A percentile compares a stretch with the other conserved stretches of the same genome.
These are phyloP conservation scores for Epichloe aotearoae DNA, from an alignment of 2,329 filamentous ascomycete species.

Conservation along the genomic window DNA sequence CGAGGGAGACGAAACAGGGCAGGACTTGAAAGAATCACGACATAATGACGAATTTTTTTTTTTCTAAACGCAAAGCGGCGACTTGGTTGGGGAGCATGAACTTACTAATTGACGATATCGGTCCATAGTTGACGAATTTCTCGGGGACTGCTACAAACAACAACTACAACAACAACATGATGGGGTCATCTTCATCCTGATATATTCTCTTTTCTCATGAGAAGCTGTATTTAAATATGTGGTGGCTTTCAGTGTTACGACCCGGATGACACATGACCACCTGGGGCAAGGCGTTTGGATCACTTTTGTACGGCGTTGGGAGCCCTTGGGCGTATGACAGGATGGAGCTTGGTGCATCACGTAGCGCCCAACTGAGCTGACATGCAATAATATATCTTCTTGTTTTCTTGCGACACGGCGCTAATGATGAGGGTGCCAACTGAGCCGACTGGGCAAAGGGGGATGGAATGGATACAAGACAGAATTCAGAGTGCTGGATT, in stretches of 20 bases:
- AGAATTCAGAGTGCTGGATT: background rate
- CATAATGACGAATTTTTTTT: background rate
- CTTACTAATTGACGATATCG: background rate
- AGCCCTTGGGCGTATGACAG: background rate
- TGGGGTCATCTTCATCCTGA: background rate
- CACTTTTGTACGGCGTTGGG: conserved; percentile 3
- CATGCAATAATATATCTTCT: background rate
- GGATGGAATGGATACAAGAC: background rate
- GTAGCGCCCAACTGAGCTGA: background rate
- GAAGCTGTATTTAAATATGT: background rate
- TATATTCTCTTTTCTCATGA: background rate
- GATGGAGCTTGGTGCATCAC: background rate
- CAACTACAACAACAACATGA: background rate
- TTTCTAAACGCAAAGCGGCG: background rate
- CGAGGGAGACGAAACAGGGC: background rate
- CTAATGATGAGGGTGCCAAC: background rate
- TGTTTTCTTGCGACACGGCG: background rate
- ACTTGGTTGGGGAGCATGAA: background rate
- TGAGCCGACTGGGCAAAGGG: background rate
- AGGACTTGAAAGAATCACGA: background rate
- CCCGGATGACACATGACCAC: background rate
- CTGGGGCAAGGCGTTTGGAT: conserved; percentile 6
- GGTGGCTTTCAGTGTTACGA: background rate
- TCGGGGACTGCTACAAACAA: background rate
- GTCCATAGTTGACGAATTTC: background rate